Base-by-base conservation (phyloP, 2,329 filamentous ascomycete species). In the Epichloe sp. region DNA sequence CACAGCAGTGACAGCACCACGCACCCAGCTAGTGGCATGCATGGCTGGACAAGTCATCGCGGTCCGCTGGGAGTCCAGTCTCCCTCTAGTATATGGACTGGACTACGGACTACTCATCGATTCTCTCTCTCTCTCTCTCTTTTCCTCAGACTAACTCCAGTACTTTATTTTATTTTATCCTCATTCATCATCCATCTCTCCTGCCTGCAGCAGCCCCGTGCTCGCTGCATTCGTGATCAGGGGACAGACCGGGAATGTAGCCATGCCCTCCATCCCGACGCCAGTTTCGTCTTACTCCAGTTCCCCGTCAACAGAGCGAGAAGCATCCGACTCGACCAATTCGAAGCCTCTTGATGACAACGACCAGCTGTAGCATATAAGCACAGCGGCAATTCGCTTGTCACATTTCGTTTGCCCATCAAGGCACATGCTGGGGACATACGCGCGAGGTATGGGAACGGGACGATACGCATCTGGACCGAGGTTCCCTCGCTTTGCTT, bases 1-100 rank as follows among this genome's bases (percentile, higher is more conserved):
- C 49, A 42, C 52, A 53, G 48, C 48, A 50, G 26, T 42, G 21
- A 26, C 52, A 46, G 35, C 50, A 41, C 38, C 31, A 44, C 34
- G 23, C 34, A 37, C 42, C 41, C 37, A 36, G 12, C 37, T 12
- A 44, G 38, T 31, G 15, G 14, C 36, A 38, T n/a, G 14, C 36
- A 38, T 14, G 14, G 36, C 14, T n/a, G 26, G 26, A 31, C 26
- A 31, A 15, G 41, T 43, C 41, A 23, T 12, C 19, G 41, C 38
- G 26, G 46, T 48, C 31, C 34, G 38, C 51, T 52, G 48, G 19
- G 21, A 46, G 43, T 54, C 31, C 31, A 31, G 48, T 47, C 45
- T 17, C 41, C 34, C 21, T 48, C 50, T 52, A 11, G 8, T 31
- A 31, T 11, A 31, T 10, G 31, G 8, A 11, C 26, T 31, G 31